These are phyloP conservation scores for Zoysia japonica DNA, from an alignment of 176 grass and related monocot species.

Conservation along the genomic window DNA sequence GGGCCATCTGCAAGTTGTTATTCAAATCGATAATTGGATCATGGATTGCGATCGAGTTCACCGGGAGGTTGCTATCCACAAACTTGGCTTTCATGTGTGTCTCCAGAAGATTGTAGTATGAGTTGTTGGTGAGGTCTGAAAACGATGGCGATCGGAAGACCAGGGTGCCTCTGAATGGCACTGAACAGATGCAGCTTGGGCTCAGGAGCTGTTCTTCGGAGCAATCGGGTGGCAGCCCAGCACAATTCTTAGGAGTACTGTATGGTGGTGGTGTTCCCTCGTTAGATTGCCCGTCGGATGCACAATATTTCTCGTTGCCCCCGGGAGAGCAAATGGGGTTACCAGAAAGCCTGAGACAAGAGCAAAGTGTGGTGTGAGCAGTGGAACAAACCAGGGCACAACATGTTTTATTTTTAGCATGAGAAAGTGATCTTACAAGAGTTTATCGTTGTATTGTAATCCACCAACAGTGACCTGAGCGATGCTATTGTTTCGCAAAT, in stretches of 20 bases:
- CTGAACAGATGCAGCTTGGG: conserved; percentile 62
- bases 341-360: conserved; percentile 53
- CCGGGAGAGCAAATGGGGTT: conserved; percentile 60
- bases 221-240: conserved; percentile 36
- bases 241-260: conserved; percentile 43
- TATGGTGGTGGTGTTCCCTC: conserved; percentile 25
- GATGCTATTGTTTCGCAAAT: conserved; percentile 67
- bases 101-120: conserved; percentile 55
- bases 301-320: conserved; percentile 47
- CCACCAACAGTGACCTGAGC: conserved; percentile 21
- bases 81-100: conserved; percentile 35
- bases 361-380: background rate
- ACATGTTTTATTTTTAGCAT: background rate
- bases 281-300: conserved; percentile 29
- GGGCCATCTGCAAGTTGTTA: conserved; percentile 55
- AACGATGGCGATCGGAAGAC: conserved; percentile 73
- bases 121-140: conserved; percentile 59
- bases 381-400: background rate
- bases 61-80: background rate
- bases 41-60: conserved; percentile 56
- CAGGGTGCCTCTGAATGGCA: conserved; percentile 73
- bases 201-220: conserved; percentile 45
- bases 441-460: conserved; percentile 38
- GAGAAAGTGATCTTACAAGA: conserved; percentile 56
- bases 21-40: conserved; percentile 38